Conservation (phyloP, 1,284 basidiomycete genomes). For the Tetrapyrgos nigripes region DNA sequence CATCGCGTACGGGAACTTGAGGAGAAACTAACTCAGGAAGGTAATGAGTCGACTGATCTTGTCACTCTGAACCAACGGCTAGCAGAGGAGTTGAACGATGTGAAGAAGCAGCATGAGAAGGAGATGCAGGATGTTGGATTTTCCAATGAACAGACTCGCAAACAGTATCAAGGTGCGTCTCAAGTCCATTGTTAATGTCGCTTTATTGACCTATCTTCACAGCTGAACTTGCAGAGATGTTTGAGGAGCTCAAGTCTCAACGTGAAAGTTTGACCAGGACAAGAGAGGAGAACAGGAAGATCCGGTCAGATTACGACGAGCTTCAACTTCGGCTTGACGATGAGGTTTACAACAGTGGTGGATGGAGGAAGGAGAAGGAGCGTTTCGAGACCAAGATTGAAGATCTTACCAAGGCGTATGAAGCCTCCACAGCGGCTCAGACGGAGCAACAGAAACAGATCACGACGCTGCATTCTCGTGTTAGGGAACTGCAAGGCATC, state of each 20-base stretch:
- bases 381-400: conserved; percentile 82
- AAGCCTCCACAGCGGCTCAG: conserved; percentile 75
- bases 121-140: conserved; percentile 82
- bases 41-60: conserved; percentile 70
- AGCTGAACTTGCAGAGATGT: conserved; percentile 80
- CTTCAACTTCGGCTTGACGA: conserved; percentile 79
- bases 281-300: conserved; percentile 81
- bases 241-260: conserved; percentile 81
- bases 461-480: conserved; percentile 82
- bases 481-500: conserved; percentile 80
- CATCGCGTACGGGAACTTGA: conserved; percentile 67
- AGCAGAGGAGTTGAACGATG: conserved; percentile 77
- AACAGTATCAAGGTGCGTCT: conserved; percentile 79
- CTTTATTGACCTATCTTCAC: conserved; percentile 16
- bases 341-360: conserved; percentile 76
- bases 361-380: conserved; percentile 89
- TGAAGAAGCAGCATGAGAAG: conserved; percentile 77
- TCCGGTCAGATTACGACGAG: conserved; percentile 79
- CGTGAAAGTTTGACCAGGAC: conserved; percentile 76
- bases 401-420: conserved; percentile 80
- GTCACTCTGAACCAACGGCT: conserved; percentile 68
- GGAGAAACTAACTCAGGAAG: conserved; percentile 70
- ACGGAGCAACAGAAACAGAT: conserved; percentile 86
- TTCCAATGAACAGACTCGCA: conserved; percentile 77
- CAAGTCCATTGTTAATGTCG: not conserved